Evolutionary conservation across 1,284 basidiomycete genomes (phyloP).

Genomic region (Ceraceosorus guamensis): DNA sequence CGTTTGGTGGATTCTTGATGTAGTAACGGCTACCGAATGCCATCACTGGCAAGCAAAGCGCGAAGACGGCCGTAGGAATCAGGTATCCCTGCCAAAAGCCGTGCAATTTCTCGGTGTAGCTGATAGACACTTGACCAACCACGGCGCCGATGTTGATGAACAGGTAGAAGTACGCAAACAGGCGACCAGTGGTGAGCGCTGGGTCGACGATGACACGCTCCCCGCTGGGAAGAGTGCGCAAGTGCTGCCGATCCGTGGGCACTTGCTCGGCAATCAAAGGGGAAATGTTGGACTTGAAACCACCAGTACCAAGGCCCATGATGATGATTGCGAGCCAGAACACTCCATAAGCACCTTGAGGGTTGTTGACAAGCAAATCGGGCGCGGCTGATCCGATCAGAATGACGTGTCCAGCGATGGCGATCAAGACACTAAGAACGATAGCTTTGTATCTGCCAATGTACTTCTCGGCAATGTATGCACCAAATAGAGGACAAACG

Average conservation of each 20-base stretch:
- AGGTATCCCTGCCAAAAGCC: slow-evolving; percentile 51
- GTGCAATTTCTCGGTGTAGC: slow-evolving; percentile 47
- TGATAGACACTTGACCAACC: slow-evolving; percentile 50
- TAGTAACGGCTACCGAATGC: slow-evolving; percentile 63
- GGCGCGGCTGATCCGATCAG: slow-evolving; percentile 68
- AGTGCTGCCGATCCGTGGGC: slow-evolving; percentile 27
- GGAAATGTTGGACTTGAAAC: slow-evolving; percentile 60
- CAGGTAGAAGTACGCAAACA: slow-evolving; percentile 48
- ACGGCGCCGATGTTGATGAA: slow-evolving; percentile 46
- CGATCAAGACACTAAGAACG: slow-evolving; percentile 48
- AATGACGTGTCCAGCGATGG: slow-evolving; percentile 58
- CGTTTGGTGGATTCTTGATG: slow-evolving; percentile 62
- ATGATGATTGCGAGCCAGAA: slow-evolving; percentile 53
- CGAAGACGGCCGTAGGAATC: slow-evolving; percentile 52
- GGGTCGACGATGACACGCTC: slow-evolving; percentile 78
- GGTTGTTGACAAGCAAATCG: slow-evolving; percentile 58
- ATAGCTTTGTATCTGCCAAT: slow-evolving; percentile 54
- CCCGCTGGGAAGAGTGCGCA: slow-evolving; percentile 54
- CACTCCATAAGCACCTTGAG: slow-evolving; percentile 57
- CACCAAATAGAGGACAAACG: slow-evolving; percentile 41
- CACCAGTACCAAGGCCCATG: slow-evolving; percentile 58
- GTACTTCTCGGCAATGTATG: slow-evolving; percentile 50
- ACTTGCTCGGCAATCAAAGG: slow-evolving; percentile 53
- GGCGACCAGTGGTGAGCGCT: slow-evolving; percentile 55
- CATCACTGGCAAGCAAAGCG: slow-evolving; percentile 61